Evolutionary conservation across 2,329 filamentous ascomycete genomes (phyloP), one percentile per base, ranked within the genome.

Genomic region (Ophiostoma perfectum): DNA sequence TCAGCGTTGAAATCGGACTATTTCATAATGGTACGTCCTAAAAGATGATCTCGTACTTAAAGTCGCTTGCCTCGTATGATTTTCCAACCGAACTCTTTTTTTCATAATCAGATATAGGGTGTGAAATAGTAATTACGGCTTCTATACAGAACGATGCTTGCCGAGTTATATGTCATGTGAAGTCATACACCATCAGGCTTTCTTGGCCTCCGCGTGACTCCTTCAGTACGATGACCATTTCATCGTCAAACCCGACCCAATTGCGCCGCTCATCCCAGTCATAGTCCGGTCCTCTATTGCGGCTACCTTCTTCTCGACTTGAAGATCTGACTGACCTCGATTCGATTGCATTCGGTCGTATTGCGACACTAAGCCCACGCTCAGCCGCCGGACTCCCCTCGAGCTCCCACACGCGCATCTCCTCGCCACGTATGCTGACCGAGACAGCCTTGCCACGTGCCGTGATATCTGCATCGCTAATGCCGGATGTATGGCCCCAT

Each of bases 401-500:
- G 0, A 97, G 83, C 74, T 97, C 92, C 93, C 93, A 97, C 5
- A 97, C 87, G 6, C 93, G 86, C 70, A 92, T 86, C 76, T 92
- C 90, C 69, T 90, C 88, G 41, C 92, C 93, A n/a, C 87, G 83
- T 27, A 84, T 84, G 78, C 91, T 95, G 66, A 97, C 89, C n/a
- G 92, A 96, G 4, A 97, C 91, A 0, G 93, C 93, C 77, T 93
- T 96, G 18, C 93, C 93, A 49, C 90, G 86, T 62, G 90, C 86
- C 18, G 91, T 93, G 67, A 97, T 91, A 74, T 96, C 89, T 7
- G 91, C 92, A 44, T 91, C 89, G 65, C 91, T 92, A 45, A 97
- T 92, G 3, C 91, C 91, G 1, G 93, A 96, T 0, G 93, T 97
- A 75, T 97, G 93, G 7, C 93, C 93, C 91, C 92, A 97, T 5